Evolutionary conservation across 805 yeast genomes (phyloP), one percentile per base, ranked within the genome.

Genomic region (Lipomyces chichibuensis): DNA sequence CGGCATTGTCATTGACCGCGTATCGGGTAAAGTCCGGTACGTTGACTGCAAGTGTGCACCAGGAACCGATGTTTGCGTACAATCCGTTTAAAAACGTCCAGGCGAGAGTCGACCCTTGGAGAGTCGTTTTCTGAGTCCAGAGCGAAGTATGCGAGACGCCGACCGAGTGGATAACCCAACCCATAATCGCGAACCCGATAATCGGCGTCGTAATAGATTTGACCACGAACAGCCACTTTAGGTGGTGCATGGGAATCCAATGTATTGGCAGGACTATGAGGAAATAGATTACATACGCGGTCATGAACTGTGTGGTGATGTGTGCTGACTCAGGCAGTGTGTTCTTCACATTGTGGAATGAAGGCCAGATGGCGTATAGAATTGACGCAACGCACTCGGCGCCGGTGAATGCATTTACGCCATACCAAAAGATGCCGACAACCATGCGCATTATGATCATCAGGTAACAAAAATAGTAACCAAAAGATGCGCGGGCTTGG

Each of bases 241-340:
- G 86, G 63, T 84, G 83, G 74, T 92, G 96, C 13, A 97, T 96
- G 60, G 88, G 88, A 73, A 91, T 84, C 84, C 89, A 89, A 70
- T 92, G 83, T 70, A 88, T 88, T 3, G 97, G 97, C 67, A 92
- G 82, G 60, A 91, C 88, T 64, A 84, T 83, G 14, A 90, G 78
- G 92, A 97, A 92, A 78, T 89, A 92, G 61, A 92, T 78, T 79
- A 92, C 91, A 77, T 90, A 92, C 32, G 87, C 81, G 76, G 92
- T 80, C 77, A 91, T 88, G 62, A 85, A 85, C 76, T 88, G 89
- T 6, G 69, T 64, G 29, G 43, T 33, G 59, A 65, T 65, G 32
- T 61, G 82, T 85, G 59, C 88, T 13, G 87, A 81, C 65, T 81
- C 82, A 39, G 82, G 80, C 61, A 89, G 85, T 20, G 83, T 84